Evolutionary conservation across 345 rosid genomes (phyloP), one percentile per base, ranked within the genome.

Genomic region (Citrus sinensis): DNA sequence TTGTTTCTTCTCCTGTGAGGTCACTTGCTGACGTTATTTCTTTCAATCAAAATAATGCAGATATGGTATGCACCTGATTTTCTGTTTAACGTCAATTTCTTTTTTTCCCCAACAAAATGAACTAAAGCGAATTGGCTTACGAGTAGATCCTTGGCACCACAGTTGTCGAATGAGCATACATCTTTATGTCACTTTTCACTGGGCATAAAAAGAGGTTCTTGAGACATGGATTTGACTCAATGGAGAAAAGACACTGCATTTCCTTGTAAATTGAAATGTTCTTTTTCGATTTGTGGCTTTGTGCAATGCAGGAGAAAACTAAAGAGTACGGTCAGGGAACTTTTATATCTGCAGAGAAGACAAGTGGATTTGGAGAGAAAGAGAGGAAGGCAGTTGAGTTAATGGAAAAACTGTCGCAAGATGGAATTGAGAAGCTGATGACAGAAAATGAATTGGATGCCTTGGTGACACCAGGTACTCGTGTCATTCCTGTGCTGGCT

Each of bases 371-470:
- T 16, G 79, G 83, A 56, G 51, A 77, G 46, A 62, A 74, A 78
- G 85, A 59, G 81, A 85, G 29, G 80, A 81, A 61, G 81, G 79
- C 37, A 25, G 59, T 19, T 42, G n/a, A 37, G 77, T 68, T 61
- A 76, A 73, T 73, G 71, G 42, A 30, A 49, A 62, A 75, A 6
- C 71, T 75, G 30, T 63, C 70, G 1, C 69, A 72, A 39, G 35
- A 82, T 29, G 88, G 87, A 58, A 40, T 83, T 29, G 80, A 82
- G 79, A 83, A 82, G 62, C 13, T 82, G 79, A 80, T 85, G 79
- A 29, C 22, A 67, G 79, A 83, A 3, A 32, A 88, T 32, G 76
- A 84, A 19, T 78, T 86, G 39, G 91, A 86, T 62, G 87, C 89
- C 2, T 9, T 88, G 39, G 81, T 86, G 59, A 59, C 78, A 4